A percentile compares a stretch with the other conserved stretches of the same genome.
phyloP scores from a whole-genome alignment of 306 rosid genomes.

The Castanea mollissima region DNA sequence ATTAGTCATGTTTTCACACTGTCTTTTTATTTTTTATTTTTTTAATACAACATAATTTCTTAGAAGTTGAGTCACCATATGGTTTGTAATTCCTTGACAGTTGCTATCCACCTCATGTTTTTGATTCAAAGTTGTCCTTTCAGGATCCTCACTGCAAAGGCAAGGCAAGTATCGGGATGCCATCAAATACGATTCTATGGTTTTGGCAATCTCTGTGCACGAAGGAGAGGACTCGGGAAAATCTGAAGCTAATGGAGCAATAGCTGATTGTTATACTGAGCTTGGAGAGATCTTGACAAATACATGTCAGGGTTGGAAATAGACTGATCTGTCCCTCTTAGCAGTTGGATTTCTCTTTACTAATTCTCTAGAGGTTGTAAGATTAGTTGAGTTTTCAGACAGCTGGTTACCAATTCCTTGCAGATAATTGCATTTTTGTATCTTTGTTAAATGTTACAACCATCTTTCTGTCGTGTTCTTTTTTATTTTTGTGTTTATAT shows the following conservation, averaged over 20 bases:
- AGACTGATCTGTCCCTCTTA: constrained; percentile 39
- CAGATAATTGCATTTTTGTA: constrained; percentile 17
- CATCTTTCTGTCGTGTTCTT: too few relatives aligned
- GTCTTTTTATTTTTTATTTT: neutral
- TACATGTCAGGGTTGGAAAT: constrained; percentile 79
- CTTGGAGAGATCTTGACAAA: constrained; percentile 90
- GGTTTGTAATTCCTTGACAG: neutral
- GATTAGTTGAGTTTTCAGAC: constrained; percentile 11
- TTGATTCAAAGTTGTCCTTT: constrained; percentile 7
- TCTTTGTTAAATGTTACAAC: too few relatives aligned
- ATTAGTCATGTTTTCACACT: neutral
- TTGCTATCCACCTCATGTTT: neutral
- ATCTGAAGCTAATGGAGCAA: constrained; percentile 94
- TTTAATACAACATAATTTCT: neutral
- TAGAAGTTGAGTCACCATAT: neutral
- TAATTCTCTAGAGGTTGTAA: neutral
- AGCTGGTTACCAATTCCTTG: constrained; percentile 17
- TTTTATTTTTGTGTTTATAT: too few relatives aligned
- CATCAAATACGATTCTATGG: constrained; percentile 81
- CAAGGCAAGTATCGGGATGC: constrained; percentile 85
- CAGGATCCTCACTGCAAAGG: constrained; percentile 94
- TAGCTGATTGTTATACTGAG: constrained; percentile 96
- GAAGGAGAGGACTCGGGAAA: constrained; percentile 88
- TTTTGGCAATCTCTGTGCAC: constrained; percentile 69
- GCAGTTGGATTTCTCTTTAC: neutral